A percentile compares a stretch with the other conserved stretches of the same genome.
phyloP scores from a whole-genome alignment of 164 flowering plant species.

The Annona cherimola region DNA sequence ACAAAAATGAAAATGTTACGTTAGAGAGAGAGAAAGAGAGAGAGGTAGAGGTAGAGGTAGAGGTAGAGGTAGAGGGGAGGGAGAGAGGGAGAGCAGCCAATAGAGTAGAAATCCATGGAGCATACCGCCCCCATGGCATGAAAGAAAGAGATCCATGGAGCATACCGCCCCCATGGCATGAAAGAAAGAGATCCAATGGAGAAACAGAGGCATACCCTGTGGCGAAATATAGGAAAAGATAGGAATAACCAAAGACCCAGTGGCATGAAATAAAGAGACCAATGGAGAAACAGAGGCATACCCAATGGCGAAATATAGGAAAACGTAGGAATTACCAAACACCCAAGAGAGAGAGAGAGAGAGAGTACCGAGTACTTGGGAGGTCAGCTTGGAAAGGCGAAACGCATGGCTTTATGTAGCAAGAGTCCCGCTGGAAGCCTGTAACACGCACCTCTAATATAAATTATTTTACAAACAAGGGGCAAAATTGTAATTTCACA shows the following conservation, averaged over 20 bases:
- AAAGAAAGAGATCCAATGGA: neutral
- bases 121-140: neutral
- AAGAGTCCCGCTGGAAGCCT: too few species aligned
- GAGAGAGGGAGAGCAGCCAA: neutral
- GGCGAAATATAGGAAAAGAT: neutral
- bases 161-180: neutral
- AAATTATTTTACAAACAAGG: too few species aligned
- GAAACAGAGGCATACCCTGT: neutral
- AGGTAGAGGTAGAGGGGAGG: neutral
- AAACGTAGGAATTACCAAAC: too few species aligned
- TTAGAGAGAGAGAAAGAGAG: neutral
- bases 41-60: neutral
- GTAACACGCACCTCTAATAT: too few species aligned
- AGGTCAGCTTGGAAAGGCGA: neutral
- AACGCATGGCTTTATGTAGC: conserved; percentile 1
- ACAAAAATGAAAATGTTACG: neutral
- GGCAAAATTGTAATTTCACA: too few species aligned
- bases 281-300: neutral
- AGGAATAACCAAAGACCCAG: neutral
- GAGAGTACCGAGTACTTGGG: neutral
- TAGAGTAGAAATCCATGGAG: neutral
- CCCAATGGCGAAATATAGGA: neutral
- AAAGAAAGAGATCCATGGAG: neutral
- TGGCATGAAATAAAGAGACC: neutral
- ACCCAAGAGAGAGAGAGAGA: neutral